Percentiles rank a stretch among this genome's conserved stretches.
Evolutionary conservation across 495 filamentous ascomycete species (phyloP).

Genomic region (Penicillium cinerascens): DNA sequence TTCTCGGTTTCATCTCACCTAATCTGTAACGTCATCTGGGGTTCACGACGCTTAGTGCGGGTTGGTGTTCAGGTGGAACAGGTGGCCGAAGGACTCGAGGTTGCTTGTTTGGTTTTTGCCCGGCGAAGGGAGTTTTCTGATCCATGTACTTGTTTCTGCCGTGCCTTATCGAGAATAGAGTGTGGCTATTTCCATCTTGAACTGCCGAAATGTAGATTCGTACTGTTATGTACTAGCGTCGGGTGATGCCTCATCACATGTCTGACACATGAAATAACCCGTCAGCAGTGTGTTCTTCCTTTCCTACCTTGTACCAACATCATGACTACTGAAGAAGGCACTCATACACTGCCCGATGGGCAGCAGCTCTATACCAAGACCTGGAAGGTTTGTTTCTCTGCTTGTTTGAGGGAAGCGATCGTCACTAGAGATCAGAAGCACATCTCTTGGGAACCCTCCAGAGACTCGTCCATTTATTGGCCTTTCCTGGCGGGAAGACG

Average conservation of each 20-base stretch:
- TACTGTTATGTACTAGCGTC: background rate
- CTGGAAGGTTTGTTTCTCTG: conserved; percentile 63
- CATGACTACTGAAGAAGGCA: conserved; percentile 30
- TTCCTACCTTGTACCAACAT: background rate
- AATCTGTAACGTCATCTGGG: conserved; percentile 31
- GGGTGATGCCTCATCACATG: background rate
- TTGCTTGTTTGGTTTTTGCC: conserved; percentile 20
- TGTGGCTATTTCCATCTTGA: conserved; percentile 18
- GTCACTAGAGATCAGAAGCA: background rate
- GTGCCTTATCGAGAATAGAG: conserved; percentile 24
- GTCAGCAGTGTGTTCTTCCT: background rate
- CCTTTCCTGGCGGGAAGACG: too few relatives aligned
- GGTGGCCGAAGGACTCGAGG: conserved; percentile 28
- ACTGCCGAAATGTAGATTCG: background rate
- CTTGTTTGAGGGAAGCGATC: background rate
- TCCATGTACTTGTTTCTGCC: conserved; percentile 25
- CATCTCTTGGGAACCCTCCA: background rate
- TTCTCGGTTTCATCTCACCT: conserved; percentile 32
- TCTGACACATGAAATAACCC: background rate
- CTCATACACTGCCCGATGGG: conserved; percentile 45
- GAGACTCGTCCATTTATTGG: too few relatives aligned
- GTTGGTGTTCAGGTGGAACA: conserved; percentile 35
- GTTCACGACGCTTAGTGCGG: conserved; percentile 28
- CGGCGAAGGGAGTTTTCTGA: conserved; percentile 29
- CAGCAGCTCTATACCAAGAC: conserved; percentile 74